A percentile compares a stretch with the other conserved stretches of the same genome.
These are phyloP conservation scores for Cercospora sp. DNA, from an alignment of 2,329 filamentous ascomycete genomes.

Conservation along the genomic window DNA sequence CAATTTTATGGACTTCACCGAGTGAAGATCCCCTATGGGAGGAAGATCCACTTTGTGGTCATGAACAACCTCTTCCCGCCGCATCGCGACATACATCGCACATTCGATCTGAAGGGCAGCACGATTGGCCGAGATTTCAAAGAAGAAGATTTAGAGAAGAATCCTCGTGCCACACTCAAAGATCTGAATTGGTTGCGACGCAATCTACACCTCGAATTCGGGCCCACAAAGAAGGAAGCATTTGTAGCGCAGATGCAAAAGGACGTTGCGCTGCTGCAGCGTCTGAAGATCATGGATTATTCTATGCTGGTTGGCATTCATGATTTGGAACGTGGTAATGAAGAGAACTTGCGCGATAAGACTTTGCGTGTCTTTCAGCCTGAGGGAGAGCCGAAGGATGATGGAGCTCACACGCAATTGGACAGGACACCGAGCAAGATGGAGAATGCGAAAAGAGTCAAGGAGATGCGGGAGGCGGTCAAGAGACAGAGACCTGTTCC, in stretches of 20 bases:
- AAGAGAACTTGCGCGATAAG: constrained; percentile 87
- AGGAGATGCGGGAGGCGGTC: constrained; percentile 87
- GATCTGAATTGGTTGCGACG: constrained; percentile 94
- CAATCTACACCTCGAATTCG: constrained; percentile 81
- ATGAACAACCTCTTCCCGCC: constrained; percentile 99
- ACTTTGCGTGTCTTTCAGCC: constrained; percentile 93
- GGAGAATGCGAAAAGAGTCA: constrained; percentile 86
- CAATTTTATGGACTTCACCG: constrained; percentile 97
- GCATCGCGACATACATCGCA: constrained; percentile 94
- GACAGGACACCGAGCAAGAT: constrained; percentile 90
- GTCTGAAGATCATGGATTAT: constrained; percentile 97
- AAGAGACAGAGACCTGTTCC: constrained; percentile 92
- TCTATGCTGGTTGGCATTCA: constrained; percentile 93
- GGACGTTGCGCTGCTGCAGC: constrained; percentile 84
- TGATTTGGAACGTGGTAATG: constrained; percentile 84
- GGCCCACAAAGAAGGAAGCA: constrained; percentile 79
- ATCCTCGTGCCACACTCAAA: constrained; percentile 90
- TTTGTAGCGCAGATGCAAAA: constrained; percentile 87
- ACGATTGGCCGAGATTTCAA: constrained; percentile 89
- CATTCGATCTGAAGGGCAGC: constrained; percentile 95
- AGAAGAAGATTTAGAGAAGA: constrained; percentile 82
- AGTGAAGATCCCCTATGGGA: constrained; percentile 96
- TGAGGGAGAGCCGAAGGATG: constrained; percentile 60
- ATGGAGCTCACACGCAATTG: constrained; percentile 49
- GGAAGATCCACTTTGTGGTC: constrained; percentile 98